phyloP scores from a whole-genome alignment of 306 rosid genomes.

The Betula pendula region DNA sequence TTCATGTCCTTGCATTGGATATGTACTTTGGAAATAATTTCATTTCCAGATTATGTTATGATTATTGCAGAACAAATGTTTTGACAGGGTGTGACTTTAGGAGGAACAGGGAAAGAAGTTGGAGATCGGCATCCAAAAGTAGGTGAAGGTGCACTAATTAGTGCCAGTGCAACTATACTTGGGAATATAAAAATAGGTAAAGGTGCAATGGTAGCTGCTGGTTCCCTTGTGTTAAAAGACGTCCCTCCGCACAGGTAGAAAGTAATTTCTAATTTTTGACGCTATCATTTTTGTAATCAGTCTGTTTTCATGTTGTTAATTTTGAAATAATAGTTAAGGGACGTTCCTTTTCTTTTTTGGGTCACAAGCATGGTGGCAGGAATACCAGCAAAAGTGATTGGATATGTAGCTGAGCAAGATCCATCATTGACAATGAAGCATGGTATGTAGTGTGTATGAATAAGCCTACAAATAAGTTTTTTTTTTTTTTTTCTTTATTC shows the following conservation, averaged over 20 bases:
- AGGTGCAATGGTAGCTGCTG: conserved; percentile 88
- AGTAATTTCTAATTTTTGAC: conserved; percentile 1
- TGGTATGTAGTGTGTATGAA: conserved; percentile 51
- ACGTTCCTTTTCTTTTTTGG: conserved; percentile 13
- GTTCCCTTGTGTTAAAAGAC: conserved; percentile 82
- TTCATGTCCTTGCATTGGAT: not conserved
- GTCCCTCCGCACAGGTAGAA: conserved; percentile 76
- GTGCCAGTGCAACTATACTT: conserved; percentile 81
- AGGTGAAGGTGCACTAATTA: conserved; percentile 87
- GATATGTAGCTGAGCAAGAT: conserved; percentile 58
- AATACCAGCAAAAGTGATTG: conserved; percentile 77
- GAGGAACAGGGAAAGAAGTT: conserved; percentile 82
- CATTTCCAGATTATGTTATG: conserved; percentile 13
- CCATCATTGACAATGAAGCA: conserved; percentile 96
- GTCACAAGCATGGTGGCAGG: conserved; percentile 82
- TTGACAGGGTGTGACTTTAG: conserved; percentile 84
- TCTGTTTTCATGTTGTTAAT: not conserved
- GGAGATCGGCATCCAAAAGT: conserved; percentile 96
- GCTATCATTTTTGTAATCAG: not conserved
- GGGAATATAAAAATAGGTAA: conserved; percentile 84
- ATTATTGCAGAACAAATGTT: conserved; percentile 25
- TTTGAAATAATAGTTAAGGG: conserved; percentile 14
- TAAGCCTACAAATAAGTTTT: conserved; percentile 2
- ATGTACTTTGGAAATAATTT: not conserved
- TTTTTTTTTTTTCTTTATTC: not conserved